Conservation (phyloP, 1,139 yeast species). For the Geotrichum cucujoidarum region DNA sequence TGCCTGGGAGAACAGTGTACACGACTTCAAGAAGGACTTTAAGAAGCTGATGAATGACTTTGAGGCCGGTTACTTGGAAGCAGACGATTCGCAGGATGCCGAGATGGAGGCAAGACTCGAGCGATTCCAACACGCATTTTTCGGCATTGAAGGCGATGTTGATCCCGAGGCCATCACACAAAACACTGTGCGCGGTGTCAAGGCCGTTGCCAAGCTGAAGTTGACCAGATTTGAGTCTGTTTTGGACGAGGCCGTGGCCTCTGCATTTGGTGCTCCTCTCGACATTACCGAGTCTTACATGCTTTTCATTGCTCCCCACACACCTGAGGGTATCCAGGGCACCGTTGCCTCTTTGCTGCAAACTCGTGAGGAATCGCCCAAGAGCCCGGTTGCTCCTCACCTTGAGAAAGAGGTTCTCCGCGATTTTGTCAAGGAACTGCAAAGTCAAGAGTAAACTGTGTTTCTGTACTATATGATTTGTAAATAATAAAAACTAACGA, state of each 20-base stretch:
- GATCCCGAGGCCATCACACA: constrained; percentile 51
- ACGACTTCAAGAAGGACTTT: constrained; percentile 43
- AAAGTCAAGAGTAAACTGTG: not conserved
- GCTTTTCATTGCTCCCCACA: constrained; percentile 45
- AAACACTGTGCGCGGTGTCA: constrained; percentile 62
- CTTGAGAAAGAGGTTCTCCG: constrained; percentile 5
- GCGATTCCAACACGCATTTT: constrained; percentile 74
- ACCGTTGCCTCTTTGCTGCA: constrained; percentile 10
- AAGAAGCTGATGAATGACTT: constrained; percentile 53
- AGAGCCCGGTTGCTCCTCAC: constrained; percentile 5
- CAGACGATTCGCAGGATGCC: constrained; percentile 52
- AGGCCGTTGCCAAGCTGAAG: constrained; percentile 63
- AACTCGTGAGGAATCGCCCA: constrained; percentile 3
- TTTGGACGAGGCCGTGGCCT: constrained; percentile 24
- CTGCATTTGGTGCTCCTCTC: constrained; percentile 30
- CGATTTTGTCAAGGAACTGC: constrained; percentile 9
- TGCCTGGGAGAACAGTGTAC: constrained; percentile 59
- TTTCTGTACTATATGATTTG: not conserved
- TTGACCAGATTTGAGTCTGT: constrained; percentile 42
- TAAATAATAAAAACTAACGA: constrained; percentile 3
- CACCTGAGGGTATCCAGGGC: constrained; percentile 40
- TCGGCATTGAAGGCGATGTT: constrained; percentile 49
- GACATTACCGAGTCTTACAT: constrained; percentile 52
- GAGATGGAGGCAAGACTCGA: constrained; percentile 64
- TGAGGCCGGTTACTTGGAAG: constrained; percentile 51